Evolutionary conservation across 2,329 filamentous ascomycete genomes (phyloP).

Genomic region (Diaporthe citri): DNA sequence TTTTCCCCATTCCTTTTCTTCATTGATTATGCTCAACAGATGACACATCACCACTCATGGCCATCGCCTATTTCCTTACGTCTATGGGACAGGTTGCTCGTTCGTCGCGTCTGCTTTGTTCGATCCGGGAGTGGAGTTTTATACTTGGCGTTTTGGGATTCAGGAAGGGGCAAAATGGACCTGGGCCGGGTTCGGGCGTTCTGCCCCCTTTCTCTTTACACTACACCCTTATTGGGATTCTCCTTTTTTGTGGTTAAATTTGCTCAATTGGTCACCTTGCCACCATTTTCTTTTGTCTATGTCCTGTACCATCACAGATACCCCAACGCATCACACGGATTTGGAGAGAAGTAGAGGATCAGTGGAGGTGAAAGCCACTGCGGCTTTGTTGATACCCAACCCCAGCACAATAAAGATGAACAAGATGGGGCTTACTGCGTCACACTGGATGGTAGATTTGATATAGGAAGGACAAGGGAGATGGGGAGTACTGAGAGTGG

Average conservation of each 20-base stretch:
- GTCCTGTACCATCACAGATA: conserved; percentile 40
- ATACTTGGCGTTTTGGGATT: conserved; percentile 32
- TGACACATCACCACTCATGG: conserved; percentile 33
- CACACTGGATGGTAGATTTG: conserved; percentile 10
- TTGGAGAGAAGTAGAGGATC: conserved; percentile 31
- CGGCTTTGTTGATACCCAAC: conserved; percentile 31
- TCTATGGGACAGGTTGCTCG: background rate
- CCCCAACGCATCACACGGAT: conserved; percentile 36
- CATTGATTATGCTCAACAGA: background rate
- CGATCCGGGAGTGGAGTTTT: conserved; percentile 30
- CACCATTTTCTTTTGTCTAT: conserved; percentile 38
- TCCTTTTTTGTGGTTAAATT: conserved; percentile 15
- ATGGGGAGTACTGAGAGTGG: background rate
- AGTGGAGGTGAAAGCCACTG: background rate
- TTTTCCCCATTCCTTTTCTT: background rate
- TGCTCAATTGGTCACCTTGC: conserved; percentile 19
- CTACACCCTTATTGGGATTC: background rate
- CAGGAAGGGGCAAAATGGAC: conserved; percentile 4
- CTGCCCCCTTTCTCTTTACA: conserved; percentile 7
- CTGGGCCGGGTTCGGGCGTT: conserved; percentile 31
- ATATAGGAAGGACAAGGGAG: conserved; percentile 13
- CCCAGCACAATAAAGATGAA: conserved; percentile 15
- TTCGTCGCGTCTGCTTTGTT: conserved; percentile 9
- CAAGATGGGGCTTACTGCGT: conserved; percentile 8
- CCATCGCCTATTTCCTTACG: conserved; percentile 23